Evolutionary conservation across 495 filamentous ascomycete genomes (phyloP), one percentile per base, ranked within the genome.

Genomic region (Xylaria longipes): DNA sequence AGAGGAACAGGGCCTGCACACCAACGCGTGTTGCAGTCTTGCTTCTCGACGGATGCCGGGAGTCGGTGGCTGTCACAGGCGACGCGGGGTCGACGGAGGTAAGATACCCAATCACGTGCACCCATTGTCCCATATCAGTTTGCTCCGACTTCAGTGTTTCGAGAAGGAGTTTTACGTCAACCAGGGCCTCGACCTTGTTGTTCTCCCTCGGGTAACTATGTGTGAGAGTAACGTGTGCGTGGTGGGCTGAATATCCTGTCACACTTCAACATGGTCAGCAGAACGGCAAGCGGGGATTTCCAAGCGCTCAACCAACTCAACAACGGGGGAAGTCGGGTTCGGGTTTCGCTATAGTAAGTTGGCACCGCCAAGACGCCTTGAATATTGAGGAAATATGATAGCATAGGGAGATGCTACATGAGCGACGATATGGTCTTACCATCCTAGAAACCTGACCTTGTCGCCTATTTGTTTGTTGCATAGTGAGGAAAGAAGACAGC

Each of bases 371-470:
- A 15, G 5, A 25, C 52, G 31, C n/a, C n/a, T 56, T 15, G 43
- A 72, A 7, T 43, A 48, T 48, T 29, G 37, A 25, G 31, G 6
- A 43, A 57, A 61, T 20, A n/a, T 2, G 56, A 41, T 39, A 64
- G 20, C 20, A 41, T 39, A 43, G 45, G 41, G 60, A 39, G 50
- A 46, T 15, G 71, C 41, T 27, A 29, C 17, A 63, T 15, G 54
- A 31, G 27, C n/a, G 50, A 22, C 35, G 60, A 65, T 22, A 74
- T 72, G 54, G 33, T 80, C 89, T 83, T 86, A 96, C 94, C 95
- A 98, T 80, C 94, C 95, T 31, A 98, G 84, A 81, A 98, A 97
- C 65, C 95, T 90, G 71, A 98, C 89, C 81, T 98, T 98, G 17
- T 88, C 84, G 45, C 92, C 90, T 20, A 84, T 74, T 29, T 85